Evolutionary conservation across 2,329 filamentous ascomycete species (phyloP), one percentile per base, ranked within the genome.

Genomic region (Verticillium isaacii): DNA sequence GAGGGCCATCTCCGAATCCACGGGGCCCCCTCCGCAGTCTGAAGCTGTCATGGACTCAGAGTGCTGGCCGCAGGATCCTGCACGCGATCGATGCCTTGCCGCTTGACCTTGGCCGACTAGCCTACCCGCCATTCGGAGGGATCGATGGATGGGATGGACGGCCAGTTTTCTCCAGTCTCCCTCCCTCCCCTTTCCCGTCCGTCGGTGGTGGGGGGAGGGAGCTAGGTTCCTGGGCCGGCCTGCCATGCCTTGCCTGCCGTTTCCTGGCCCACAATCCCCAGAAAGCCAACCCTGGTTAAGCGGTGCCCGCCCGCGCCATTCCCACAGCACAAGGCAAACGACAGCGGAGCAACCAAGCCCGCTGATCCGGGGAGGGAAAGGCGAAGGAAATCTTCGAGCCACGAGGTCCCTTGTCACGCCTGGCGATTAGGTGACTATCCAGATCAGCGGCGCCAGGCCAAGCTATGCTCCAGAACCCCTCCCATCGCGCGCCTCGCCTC

Each of bases 341-440:
- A 41, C 29, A 56, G 61, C 64, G 64, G 63, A 63, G 64, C 52
- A 34, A 34, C 59, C 58, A 59, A 60, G 64, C 64, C 64, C 63
- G 64, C 62, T 63, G 61, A 64, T 65, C 63, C 59, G 63, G 64
- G 59, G 60, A 62, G 32, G 17, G 14, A n/a, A 39, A 34, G 34
- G 57, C 59, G 50, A 58, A 56, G 36, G 55, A 57, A 37, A 57
- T 36, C 29, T 57, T 57, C 4, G 32, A 57, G 32, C n/a, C 32
- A 57, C 55, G n/a, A 17, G 45, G 11, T 52, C 55, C n/a, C 14
- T 23, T 37, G 32, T 23, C n/a, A 57, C n/a, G 55, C 15, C 17
- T 19, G 32, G n/a, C 14, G 19, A 9, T 12, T 34, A 29, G 32
- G 55, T 11, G 32, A 19, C 55, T 23, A 19, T 36, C 55, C 32